A percentile compares a stretch with the other conserved stretches of the same genome.
These are phyloP conservation scores for Trichoderma asperelloides DNA, from an alignment of 495 filamentous ascomycete genomes.

Conservation along the genomic window DNA sequence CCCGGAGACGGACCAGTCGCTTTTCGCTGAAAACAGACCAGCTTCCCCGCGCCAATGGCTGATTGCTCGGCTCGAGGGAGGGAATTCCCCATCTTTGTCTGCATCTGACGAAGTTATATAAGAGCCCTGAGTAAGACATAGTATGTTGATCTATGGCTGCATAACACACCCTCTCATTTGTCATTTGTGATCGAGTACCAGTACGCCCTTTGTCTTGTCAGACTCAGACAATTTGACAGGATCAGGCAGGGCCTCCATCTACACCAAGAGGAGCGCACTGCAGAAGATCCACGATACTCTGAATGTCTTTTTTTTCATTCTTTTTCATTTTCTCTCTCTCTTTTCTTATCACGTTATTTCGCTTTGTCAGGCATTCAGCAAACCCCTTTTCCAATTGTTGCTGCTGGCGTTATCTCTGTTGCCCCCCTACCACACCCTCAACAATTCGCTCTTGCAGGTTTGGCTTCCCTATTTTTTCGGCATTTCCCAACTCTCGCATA, in stretches of 20 bases:
- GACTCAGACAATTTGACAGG: not conserved
- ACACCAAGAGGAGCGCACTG: not conserved
- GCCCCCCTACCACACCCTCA: not conserved
- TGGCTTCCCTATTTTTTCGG: not conserved
- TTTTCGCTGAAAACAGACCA: not conserved
- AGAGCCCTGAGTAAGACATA: not conserved
- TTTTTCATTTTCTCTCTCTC: too few relatives aligned
- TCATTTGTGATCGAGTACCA: not conserved
- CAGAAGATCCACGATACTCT: too few relatives aligned
- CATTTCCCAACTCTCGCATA: not conserved
- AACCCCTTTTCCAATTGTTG: too few relatives aligned
- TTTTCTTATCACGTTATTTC: too few relatives aligned
- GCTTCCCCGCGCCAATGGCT: not conserved
- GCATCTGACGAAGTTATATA: not conserved
- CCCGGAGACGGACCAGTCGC: not conserved
- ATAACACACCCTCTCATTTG: not conserved
- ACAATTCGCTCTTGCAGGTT: not conserved
- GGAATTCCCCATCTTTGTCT: constrained; percentile 1
- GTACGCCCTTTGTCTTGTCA: not conserved
- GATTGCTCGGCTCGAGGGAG: constrained; percentile 1
- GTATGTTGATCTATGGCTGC: not conserved
- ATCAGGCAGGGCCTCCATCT: not conserved
- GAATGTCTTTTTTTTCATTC: too few relatives aligned
- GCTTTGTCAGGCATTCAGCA: too few relatives aligned
- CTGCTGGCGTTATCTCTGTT: too few relatives aligned